Base-by-base conservation (phyloP, 2,329 filamentous ascomycete species). In the Fusarium ambrosium region DNA sequence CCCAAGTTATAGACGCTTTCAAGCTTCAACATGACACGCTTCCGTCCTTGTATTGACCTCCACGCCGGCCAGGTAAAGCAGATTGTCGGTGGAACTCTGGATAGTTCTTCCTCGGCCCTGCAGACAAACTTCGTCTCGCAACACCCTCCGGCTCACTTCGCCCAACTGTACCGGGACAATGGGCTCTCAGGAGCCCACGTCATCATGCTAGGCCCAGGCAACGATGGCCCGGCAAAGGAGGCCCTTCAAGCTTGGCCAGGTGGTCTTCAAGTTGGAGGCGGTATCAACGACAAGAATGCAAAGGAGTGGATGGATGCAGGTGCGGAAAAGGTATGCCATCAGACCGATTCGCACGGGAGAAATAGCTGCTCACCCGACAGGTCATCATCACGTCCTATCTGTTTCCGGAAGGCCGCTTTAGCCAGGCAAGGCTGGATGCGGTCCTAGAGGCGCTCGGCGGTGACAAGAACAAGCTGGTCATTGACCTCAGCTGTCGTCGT, bases 61-160 rank as follows among this genome's bases (percentile, higher is more conserved):
- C 97, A 99, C 84, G 93, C 95, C n/a, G 97, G 97, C 16, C 93
- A 96, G 81, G 97, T 99, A 69, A 99, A 99, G 87, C 97, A 99
- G 84, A 99, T 99, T 78, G 95, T 99, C 45, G 97, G 97, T 77
- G 96, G 97, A 69, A 98, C 97, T 2, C 89, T 99, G 72, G 93
- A 93, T 84, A 89, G 89, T 81, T 83, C 88, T 10, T 89, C 90
- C 2, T 82, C 88, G 8, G 87, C 90, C 66, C 89, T 98, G 66
- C 93, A 95, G 85, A 98, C 96, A 58, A 99, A 99, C 84, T 95
- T 95, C 86, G 93, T 98, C 71, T 98, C 97, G 11, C 90, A 92
- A 59, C 92, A 96, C 71, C 93, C 95, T 11, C 91, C 97, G 3
- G 89, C 90, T 5, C 89, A 98, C 85, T 99, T 94, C 82, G 94